Percentiles rank a stretch among this genome's conserved stretches.
Evolutionary conservation across 192 early-diverging fungal genomes (phyloP).

Genomic region (Glomus cerebriforme): DNA sequence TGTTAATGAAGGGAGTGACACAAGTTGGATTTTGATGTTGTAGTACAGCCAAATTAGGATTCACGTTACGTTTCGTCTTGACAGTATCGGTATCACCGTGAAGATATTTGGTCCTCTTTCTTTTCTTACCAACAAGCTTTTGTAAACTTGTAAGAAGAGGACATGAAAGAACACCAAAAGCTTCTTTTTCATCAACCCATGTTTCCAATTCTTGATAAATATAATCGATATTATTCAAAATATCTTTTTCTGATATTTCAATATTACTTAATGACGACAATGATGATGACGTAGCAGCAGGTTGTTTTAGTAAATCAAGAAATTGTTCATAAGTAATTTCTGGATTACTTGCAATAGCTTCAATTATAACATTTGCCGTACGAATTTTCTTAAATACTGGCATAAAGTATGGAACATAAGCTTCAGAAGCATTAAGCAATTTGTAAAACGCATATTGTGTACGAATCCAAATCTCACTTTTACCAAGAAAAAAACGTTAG

Average conservation of each 20-base stretch:
- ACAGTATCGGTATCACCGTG: slow-evolving; percentile 13
- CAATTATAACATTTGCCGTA: slow-evolving; percentile 28
- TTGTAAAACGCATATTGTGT: slow-evolving; percentile 38
- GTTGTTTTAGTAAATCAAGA: background rate
- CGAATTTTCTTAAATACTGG: slow-evolving; percentile 32
- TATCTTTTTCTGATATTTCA: slow-evolving; percentile 32
- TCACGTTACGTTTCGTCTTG: slow-evolving; percentile 32
- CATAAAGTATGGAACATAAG: slow-evolving; percentile 28
- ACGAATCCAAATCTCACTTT: slow-evolving; percentile 37
- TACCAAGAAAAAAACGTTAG: background rate
- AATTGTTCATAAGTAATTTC: slow-evolving; percentile 30
- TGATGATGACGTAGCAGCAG: background rate
- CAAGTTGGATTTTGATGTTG: background rate
- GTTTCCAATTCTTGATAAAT: slow-evolving; percentile 7
- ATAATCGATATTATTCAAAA: slow-evolving; percentile 28
- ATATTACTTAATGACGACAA: slow-evolving; percentile 1
- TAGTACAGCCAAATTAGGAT: slow-evolving; percentile 7
- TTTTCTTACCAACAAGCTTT: background rate
- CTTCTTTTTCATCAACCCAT: slow-evolving; percentile 30
- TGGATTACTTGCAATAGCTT: slow-evolving; percentile 6
- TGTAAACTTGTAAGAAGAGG: slow-evolving; percentile 19
- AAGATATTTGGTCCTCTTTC: background rate
- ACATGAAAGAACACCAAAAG: slow-evolving; percentile 3
- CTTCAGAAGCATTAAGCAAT: slow-evolving; percentile 16
- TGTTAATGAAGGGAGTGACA: slow-evolving; percentile 1